Evolutionary conservation across 2,329 filamentous ascomycete species (phyloP), one percentile per base, ranked within the genome.

Genomic region (Nemania serpens): DNA sequence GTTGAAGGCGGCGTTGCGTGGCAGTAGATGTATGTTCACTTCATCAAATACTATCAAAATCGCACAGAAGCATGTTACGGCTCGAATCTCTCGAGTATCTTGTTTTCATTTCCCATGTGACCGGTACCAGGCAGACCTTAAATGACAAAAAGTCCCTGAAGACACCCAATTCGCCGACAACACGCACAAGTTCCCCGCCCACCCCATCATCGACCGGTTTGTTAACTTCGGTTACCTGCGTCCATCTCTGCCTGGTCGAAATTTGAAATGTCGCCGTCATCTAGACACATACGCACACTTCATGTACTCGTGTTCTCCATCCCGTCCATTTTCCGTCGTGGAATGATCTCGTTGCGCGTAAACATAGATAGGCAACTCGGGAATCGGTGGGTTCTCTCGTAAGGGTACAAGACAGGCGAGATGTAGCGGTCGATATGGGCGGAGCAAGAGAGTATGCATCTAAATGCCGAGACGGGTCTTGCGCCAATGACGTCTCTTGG

Each of bases 381-480:
- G 54, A 54, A 59, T 69, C 64, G 66, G 62, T 62, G 39, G 55
- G 34, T 20, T 58, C 46, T 58, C 46, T 49, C 29, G 45, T 43
- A 58, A 51, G 52, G 58, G 56, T 63, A 54, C 55, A 58, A 42
- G 61, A 37, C 46, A 46, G 59, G 42, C 47, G 45, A 42, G 17
- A 37, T 13, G 41, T 18, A 59, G 65, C 59, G 66, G 61, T 66
- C 65, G 67, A 66, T 64, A 61, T 43, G 67, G 64, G 70, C 68
- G 69, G 70, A 71, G 71, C 71, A 74, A 69, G 74, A 73, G 76
- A 78, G 75, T 80, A 84, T 78, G 81, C 79, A 82, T 87, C 86
- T 95, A 99, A 86, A 99, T 96, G 79, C 93, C 93, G 84, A 99
- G 92, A 80, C 93, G 91, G 79, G 95, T 98, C 94, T 99, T 99